Evolutionary conservation across 495 filamentous ascomycete species (phyloP).

Genomic region (Aspergillus conjunctus): DNA sequence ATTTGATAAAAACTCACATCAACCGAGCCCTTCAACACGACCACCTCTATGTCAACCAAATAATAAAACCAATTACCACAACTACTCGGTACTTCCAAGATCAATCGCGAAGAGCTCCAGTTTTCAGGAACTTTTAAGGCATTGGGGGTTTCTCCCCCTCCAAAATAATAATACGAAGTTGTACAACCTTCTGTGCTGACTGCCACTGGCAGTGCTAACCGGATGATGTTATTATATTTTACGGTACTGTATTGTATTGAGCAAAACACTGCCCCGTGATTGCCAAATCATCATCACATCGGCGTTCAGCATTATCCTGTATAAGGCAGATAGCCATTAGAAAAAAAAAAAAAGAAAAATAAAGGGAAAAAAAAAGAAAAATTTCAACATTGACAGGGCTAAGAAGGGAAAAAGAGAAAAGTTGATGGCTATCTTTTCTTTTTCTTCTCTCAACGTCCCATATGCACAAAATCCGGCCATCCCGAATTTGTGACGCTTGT

Average conservation of each 20-base stretch:
- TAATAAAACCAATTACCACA: no score
- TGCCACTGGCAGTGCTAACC: not conserved
- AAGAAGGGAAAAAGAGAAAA: not conserved
- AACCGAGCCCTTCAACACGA: not conserved
- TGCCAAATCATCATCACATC: constrained; percentile 13
- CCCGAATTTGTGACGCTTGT: constrained; percentile 29
- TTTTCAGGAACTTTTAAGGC: no score
- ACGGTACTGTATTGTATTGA: constrained; percentile 13
- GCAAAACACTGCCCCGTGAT: not conserved
- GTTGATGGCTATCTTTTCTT: constrained; percentile 6
- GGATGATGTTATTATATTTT: not conserved
- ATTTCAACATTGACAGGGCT: not conserved
- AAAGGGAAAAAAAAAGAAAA: constrained; percentile 2
- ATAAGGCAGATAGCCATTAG: not conserved
- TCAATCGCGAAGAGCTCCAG: no score
- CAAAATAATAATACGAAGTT: not conserved
- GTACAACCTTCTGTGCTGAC: not conserved
- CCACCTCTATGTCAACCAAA: no score
- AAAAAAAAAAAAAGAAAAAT: constrained; percentile 4
- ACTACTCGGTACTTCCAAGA: no score
- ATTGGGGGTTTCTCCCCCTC: not conserved
- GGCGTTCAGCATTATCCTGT: not conserved
- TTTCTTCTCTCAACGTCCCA: constrained; percentile 2
- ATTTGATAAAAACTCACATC: not conserved
- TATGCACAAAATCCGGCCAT: constrained; percentile 27